Percentiles rank a stretch among this genome's conserved stretches.
These are phyloP conservation scores for Phanerodontia chrysosporium DNA, from an alignment of 768 basidiomycete genomes.

Conservation along the genomic window DNA sequence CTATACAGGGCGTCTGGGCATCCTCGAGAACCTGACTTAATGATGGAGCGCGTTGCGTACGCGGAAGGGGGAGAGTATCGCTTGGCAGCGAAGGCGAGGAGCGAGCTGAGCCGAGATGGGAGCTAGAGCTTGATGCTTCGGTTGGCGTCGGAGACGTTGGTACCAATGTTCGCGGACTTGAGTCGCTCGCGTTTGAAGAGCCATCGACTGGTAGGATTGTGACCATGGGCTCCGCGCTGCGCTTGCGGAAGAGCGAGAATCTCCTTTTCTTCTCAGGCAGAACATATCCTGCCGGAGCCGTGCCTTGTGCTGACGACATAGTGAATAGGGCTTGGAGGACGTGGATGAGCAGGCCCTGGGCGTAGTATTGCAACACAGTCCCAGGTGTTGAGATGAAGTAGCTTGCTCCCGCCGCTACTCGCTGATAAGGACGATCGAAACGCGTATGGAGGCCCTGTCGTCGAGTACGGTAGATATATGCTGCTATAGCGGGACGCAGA, in stretches of 20 bases:
- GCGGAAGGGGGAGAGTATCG: neutral
- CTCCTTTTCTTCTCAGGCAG: constrained; percentile 5
- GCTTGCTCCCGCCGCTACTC: neutral
- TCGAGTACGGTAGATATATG: neutral
- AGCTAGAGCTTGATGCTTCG: neutral
- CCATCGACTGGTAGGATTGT: neutral
- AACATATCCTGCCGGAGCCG: neutral
- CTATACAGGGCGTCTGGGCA: neutral
- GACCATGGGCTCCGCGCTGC: neutral
- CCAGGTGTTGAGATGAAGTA: neutral
- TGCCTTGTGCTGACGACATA: neutral
- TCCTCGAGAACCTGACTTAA: neutral
- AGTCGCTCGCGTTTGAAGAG: neutral
- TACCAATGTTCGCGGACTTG: neutral
- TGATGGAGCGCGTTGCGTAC: neutral
- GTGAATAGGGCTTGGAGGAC: neutral
- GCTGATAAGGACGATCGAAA: neutral
- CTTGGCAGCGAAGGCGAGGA: neutral
- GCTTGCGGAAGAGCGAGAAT: constrained; percentile 4
- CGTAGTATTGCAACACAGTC: no score
- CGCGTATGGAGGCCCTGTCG: neutral
- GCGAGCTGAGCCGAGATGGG: neutral
- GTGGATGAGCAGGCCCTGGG: neutral
- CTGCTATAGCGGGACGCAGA: neutral
- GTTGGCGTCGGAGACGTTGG: neutral